phyloP scores from a whole-genome alignment of 306 rosid genomes.

The Malus asiatica region DNA sequence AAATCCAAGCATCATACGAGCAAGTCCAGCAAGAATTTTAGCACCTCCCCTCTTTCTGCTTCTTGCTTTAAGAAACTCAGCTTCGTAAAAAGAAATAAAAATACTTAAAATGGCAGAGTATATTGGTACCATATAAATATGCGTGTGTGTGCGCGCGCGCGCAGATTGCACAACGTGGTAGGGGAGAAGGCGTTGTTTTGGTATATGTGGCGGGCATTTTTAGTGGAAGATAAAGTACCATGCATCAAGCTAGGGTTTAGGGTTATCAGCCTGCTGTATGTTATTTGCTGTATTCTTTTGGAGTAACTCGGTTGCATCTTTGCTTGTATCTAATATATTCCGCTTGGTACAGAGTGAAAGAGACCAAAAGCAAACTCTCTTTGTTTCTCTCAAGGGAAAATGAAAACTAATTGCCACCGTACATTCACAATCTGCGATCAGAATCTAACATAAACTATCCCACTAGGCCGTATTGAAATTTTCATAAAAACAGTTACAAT shows the following conservation, averaged over 20 bases:
- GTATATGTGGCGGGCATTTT: not conserved
- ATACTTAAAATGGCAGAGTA: not conserved
- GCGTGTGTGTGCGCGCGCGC: too few species aligned
- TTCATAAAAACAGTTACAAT: too few species aligned
- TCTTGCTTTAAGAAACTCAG: not conserved
- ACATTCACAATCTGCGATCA: too few species aligned
- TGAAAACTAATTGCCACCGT: too few species aligned
- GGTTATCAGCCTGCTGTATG: not conserved
- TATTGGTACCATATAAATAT: not conserved
- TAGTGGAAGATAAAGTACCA: not conserved
- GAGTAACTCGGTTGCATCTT: not conserved
- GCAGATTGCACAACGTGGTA: not conserved
- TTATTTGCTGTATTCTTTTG: not conserved
- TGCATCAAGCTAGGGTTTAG: not conserved
- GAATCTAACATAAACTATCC: not conserved
- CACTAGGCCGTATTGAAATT: not conserved
- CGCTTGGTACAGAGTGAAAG: not conserved
- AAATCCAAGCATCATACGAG: conserved; percentile 19
- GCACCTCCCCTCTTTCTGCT: not conserved
- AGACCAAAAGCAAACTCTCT: not conserved
- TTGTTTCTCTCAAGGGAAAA: not conserved
- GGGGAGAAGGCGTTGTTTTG: not conserved
- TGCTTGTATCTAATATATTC: not conserved
- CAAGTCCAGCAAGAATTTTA: not conserved
- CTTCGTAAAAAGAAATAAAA: not conserved